Percentiles rank a stretch among this genome's conserved stretches.
phyloP scores from a whole-genome alignment of 805 yeast genomes.

The Kluyveromyces nonfermentans region DNA sequence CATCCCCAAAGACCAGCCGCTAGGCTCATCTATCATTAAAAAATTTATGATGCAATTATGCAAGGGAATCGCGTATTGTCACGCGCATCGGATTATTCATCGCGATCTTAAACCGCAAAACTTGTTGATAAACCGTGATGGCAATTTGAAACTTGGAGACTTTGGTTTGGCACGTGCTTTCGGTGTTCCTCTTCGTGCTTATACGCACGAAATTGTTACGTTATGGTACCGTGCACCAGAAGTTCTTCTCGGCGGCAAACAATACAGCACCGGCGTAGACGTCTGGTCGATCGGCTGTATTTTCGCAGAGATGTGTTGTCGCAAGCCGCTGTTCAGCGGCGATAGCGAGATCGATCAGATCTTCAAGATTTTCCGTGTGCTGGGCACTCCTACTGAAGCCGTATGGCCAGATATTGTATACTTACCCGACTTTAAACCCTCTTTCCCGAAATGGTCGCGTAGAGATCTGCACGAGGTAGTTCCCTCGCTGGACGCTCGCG shows the following conservation, averaged over 20 bases:
- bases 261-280: conserved; percentile 93
- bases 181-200: conserved; percentile 96
- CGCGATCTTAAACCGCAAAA: conserved; percentile 92
- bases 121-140: conserved; percentile 76
- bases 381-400: conserved; percentile 95
- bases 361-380: conserved; percentile 77
- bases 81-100: conserved; percentile 56
- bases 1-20: conserved; percentile 76
- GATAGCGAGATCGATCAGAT: conserved; percentile 93
- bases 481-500: conserved; percentile 73
- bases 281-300: conserved; percentile 99
- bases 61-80: conserved; percentile 68
- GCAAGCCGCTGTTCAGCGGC: conserved; percentile 94
- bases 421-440: conserved; percentile 76
- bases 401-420: conserved; percentile 97
- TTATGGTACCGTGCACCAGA: conserved; percentile 98
- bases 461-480: conserved; percentile 78
- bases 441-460: conserved; percentile 78
- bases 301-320: conserved; percentile 97
- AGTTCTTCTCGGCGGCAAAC: conserved; percentile 87
- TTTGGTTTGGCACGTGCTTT: conserved; percentile 96
- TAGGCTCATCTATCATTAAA: conserved; percentile 77
- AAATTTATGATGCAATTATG: conserved; percentile 91
- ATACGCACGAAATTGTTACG: conserved; percentile 95
- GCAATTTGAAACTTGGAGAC: conserved; percentile 89